A percentile compares a stretch with the other conserved stretches of the same genome.
Conservation (phyloP, 176 grass and related monocot genomes). For the Carex scoparia region DNA sequence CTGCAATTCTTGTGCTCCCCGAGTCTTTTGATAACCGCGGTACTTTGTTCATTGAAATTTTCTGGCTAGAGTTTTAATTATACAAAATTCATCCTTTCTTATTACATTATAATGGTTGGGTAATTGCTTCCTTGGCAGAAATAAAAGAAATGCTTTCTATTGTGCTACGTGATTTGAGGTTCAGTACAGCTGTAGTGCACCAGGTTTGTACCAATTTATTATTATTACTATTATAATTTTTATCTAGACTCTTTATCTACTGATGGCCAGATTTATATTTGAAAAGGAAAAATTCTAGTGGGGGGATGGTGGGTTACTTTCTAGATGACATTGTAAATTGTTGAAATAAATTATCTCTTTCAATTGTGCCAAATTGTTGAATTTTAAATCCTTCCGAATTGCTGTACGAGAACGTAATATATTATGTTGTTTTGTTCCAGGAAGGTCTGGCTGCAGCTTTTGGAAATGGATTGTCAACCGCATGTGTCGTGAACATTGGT, state of each 20-base stretch:
- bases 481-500: slow-evolving; percentile 93
- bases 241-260: not conserved
- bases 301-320: not conserved
- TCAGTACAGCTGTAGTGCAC: slow-evolving; percentile 82
- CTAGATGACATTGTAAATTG: not conserved
- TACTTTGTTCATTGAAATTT: slow-evolving; percentile 23
- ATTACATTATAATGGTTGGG: slow-evolving; percentile 2
- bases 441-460: slow-evolving; percentile 94
- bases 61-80: not conserved
- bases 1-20: slow-evolving; percentile 78
- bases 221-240: not conserved
- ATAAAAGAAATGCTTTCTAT: slow-evolving; percentile 90
- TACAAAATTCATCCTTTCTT: not conserved
- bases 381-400: not conserved
- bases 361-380: not conserved
- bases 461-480: slow-evolving; percentile 91
- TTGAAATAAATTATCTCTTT: not conserved
- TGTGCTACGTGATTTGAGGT: slow-evolving; percentile 68
- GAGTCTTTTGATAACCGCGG: slow-evolving; percentile 95
- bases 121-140: slow-evolving; percentile 47
- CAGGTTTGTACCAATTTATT: slow-evolving; percentile 42
- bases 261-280: not conserved
- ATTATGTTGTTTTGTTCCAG: slow-evolving; percentile 35
- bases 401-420: slow-evolving; percentile 1
- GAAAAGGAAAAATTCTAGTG: not conserved